Conservation (phyloP, 495 filamentous ascomycete species). For the Xylaria nigripes region DNA sequence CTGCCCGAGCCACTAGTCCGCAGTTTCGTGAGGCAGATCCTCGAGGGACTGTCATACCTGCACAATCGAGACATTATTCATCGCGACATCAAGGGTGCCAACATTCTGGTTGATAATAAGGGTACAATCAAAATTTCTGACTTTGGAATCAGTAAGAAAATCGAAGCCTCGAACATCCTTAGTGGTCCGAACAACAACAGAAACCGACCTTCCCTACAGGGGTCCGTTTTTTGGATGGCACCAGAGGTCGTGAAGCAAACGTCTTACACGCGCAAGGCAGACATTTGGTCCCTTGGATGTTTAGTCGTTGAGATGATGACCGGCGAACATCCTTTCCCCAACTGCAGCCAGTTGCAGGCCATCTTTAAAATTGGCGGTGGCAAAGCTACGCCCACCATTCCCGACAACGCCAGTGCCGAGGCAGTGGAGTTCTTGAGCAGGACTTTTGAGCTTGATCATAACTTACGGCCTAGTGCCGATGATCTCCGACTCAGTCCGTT, state of each 20-base stretch:
- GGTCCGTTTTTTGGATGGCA: conserved; percentile 99
- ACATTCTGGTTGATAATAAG: conserved; percentile 98
- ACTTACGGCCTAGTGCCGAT: conserved; percentile 82
- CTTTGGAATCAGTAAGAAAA: conserved; percentile 97
- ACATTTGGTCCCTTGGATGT: conserved; percentile 97
- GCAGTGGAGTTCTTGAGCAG: conserved; percentile 75
- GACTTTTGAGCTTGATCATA: conserved; percentile 94
- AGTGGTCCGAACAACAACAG: conserved; percentile 50
- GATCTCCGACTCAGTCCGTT: conserved; percentile 79
- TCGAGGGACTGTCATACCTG: conserved; percentile 88
- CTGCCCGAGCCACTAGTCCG: conserved; percentile 88
- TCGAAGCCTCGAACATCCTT: conserved; percentile 65
- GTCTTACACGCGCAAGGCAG: conserved; percentile 96
- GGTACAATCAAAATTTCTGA: conserved; percentile 99
- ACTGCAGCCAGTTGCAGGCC: conserved; percentile 92
- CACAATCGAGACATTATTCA: conserved; percentile 96
- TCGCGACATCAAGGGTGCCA: conserved; percentile 97
- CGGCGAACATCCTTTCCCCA: conserved; percentile 89
- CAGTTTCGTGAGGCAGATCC: conserved; percentile 94
- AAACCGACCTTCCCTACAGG: conserved; percentile 86
- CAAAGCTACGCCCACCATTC: conserved; percentile 81
- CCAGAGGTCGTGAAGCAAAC: conserved; percentile 97
- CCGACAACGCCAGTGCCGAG: conserved; percentile 75
- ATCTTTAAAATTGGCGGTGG: conserved; percentile 96
- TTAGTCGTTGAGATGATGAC: conserved; percentile 99